Conservation (phyloP, 768 basidiomycete species). For the Arthromyces matolae region DNA sequence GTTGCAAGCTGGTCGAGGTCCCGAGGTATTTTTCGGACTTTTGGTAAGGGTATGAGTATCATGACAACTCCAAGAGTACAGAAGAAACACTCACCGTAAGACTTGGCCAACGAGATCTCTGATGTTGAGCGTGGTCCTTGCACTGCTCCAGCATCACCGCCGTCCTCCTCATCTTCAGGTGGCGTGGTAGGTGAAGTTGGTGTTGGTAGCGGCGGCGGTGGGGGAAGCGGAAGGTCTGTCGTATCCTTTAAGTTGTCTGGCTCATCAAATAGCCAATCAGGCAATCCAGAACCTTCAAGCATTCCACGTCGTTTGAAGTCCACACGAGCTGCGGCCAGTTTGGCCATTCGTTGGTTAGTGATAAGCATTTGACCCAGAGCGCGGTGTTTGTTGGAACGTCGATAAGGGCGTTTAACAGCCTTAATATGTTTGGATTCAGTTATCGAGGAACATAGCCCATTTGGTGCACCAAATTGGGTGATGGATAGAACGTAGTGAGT, state of each 20-base stretch:
- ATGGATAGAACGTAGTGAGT: constrained; percentile 1
- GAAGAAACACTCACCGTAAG: constrained; percentile 9
- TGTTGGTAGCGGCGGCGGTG: not conserved
- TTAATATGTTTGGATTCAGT: constrained; percentile 14
- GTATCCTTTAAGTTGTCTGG: not conserved
- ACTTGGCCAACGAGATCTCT: constrained; percentile 4
- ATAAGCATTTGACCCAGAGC: constrained; percentile 18
- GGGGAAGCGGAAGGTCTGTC: no score
- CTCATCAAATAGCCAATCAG: not conserved
- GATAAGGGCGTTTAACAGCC: constrained; percentile 23
- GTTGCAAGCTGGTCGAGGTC: constrained; percentile 12
- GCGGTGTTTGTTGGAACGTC: constrained; percentile 12
- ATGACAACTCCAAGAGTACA: constrained; percentile 1
- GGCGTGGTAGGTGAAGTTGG: not conserved
- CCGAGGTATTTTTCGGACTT: not conserved
- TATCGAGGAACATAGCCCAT: no score
- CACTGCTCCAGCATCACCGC: constrained; percentile 1
- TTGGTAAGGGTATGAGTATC: not conserved
- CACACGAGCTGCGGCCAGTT: constrained; percentile 6
- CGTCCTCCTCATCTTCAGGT: not conserved
- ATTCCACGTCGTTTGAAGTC: not conserved
- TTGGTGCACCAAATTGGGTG: constrained; percentile 7
- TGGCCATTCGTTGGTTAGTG: constrained; percentile 5
- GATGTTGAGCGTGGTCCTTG: constrained; percentile 4
- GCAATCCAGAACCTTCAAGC: not conserved